Conservation (phyloP, 2,329 filamentous ascomycete genomes). For the Hirsutella rhossiliensis region DNA sequence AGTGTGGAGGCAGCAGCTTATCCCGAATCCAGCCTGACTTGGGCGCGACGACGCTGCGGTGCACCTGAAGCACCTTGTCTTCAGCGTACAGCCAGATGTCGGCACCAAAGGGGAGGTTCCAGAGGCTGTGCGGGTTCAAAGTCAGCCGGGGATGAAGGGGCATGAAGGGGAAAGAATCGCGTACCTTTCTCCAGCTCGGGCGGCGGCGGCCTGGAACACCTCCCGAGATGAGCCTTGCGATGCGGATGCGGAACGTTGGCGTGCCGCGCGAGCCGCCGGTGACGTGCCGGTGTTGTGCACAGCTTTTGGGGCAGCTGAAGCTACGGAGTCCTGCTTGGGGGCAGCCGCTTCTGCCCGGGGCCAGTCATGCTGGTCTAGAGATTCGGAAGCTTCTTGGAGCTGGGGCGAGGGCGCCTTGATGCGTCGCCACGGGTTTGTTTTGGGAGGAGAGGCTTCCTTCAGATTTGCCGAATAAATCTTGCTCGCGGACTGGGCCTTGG, state of each 20-base stretch:
- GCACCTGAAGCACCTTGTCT: conserved; percentile 13
- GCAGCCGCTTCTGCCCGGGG: background rate
- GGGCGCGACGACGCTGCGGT: conserved; percentile 20
- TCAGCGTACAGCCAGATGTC: conserved; percentile 18
- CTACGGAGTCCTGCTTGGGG: background rate
- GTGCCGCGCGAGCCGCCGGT: background rate
- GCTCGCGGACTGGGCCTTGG: background rate
- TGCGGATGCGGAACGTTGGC: background rate
- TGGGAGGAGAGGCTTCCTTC: conserved; percentile 20
- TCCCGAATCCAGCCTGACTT: conserved; percentile 22
- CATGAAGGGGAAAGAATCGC: background rate
- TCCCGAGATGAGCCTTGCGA: conserved; percentile 7
- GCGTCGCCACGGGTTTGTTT: conserved; percentile 18
- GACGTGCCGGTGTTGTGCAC: background rate
- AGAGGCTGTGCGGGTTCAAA: conserved; percentile 12
- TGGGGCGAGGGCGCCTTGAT: background rate
- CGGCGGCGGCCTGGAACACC: conserved; percentile 13
- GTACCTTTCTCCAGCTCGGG: conserved; percentile 14
- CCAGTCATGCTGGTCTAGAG: background rate
- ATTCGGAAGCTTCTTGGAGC: conserved; percentile 1
- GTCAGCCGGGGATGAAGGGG: background rate
- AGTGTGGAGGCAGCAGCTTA: conserved; percentile 15
- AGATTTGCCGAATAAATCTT: conserved; percentile 6
- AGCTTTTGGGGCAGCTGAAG: background rate
- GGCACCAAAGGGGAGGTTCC: conserved; percentile 18